Evolutionary conservation across 2,329 filamentous ascomycete genomes (phyloP), one percentile per base, ranked within the genome.

Genomic region (Spiromastix sp.): DNA sequence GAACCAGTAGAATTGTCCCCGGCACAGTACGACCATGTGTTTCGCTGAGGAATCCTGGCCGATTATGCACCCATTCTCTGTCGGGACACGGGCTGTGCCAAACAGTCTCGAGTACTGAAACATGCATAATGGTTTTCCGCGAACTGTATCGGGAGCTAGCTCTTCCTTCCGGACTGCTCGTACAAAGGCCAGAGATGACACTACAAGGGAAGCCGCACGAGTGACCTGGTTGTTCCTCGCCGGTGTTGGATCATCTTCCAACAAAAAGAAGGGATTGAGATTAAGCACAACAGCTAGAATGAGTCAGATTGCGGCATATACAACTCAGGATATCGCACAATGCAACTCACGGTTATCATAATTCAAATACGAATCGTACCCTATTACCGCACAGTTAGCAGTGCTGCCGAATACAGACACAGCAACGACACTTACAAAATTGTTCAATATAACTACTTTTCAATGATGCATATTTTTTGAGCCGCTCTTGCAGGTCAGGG

Each of bases 291-390:
- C 91, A 0, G 91, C 63, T 67, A 38, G 30, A 24, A 27, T 20
- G 2, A 10, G 21, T 33, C 7, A 12, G 15, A 12, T 12, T 4
- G 13, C 11, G 13, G 5, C 13, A 33, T 25, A 17, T 29, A 33
- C 7, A 32, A 30, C 22, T n/a, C 28, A 3, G 4, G 26, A 12
- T 24, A 12, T 12, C n/a, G 13, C 16, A 30, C 18, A 7, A 31
- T n/a, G n/a, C 8, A 33, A 50, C 63, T 57, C 43, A 67, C 63
- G 87, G 52, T 95, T 96, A 56, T 96, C 91, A 55, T 81, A 98
- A 63, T 96, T 96, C 43, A 98, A 71, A 55, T 96, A 98, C 19
- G 91, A 96, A 58, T 98, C 91, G 56, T 96, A 96, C 91, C 87
- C 87, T 94, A 34, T 3, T 12, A 8, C 5, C 13, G 29, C n/a